phyloP scores from a whole-genome alignment of 2,329 filamentous ascomycete genomes.

The Sarocladium strictum region DNA sequence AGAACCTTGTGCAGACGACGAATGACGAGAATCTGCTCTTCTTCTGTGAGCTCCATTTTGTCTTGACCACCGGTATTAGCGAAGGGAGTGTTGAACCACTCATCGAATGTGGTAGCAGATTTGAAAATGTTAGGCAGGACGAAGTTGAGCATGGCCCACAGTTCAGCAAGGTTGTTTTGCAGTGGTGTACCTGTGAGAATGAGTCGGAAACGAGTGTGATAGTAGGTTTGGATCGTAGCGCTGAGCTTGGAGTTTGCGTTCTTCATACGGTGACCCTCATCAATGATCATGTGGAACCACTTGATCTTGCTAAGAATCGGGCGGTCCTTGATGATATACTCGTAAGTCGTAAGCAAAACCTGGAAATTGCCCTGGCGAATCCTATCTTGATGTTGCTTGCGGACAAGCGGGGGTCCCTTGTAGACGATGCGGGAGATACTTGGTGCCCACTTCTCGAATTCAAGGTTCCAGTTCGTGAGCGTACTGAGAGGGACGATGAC shows the following conservation, averaged over 20 bases:
- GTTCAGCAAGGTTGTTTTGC: slow-evolving; percentile 91
- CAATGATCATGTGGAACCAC: slow-evolving; percentile 99
- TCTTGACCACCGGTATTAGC: slow-evolving; percentile 97
- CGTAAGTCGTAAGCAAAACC: slow-evolving; percentile 93
- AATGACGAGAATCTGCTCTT: slow-evolving; percentile 98
- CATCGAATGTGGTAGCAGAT: slow-evolving; percentile 96
- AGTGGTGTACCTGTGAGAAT: slow-evolving; percentile 96
- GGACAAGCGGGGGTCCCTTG: slow-evolving; percentile 84
- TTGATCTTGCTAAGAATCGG: slow-evolving; percentile 96
- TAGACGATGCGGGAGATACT: slow-evolving; percentile 84
- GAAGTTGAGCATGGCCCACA: slow-evolving; percentile 98
- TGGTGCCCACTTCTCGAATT: slow-evolving; percentile 99
- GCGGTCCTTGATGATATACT: slow-evolving; percentile 99
- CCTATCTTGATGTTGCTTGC: slow-evolving; percentile 87
- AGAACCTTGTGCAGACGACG: slow-evolving; percentile 96
- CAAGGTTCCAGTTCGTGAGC: slow-evolving; percentile 95
- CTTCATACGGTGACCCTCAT: slow-evolving; percentile 99
- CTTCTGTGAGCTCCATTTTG: slow-evolving; percentile 98
- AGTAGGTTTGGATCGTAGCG: slow-evolving; percentile 90
- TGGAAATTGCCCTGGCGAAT: slow-evolving; percentile 95
- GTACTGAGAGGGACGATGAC: slow-evolving; percentile 97
- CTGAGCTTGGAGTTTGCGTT: slow-evolving; percentile 95
- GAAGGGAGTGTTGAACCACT: slow-evolving; percentile 99
- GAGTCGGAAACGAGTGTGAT: slow-evolving; percentile 87
- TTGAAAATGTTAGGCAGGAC: slow-evolving; percentile 98